Evolutionary conservation across 2,329 filamentous ascomycete genomes (phyloP), one percentile per base, ranked within the genome.

Genomic region (Cladosporium sp.): DNA sequence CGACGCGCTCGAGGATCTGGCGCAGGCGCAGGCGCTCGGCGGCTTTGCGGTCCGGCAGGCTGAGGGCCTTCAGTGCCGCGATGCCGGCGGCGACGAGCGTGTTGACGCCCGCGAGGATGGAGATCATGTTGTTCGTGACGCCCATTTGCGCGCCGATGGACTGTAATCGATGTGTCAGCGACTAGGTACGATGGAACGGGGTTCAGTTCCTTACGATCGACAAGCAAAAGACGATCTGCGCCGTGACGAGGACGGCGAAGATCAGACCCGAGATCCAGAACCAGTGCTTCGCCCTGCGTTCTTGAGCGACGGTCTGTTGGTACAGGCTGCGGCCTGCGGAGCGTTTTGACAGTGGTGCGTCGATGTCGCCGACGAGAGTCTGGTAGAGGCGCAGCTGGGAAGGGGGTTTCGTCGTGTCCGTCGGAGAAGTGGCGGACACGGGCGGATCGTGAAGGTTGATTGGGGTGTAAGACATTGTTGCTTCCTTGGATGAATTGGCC

Each of bases 331-430:
- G 16, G 35, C 9, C 13, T 4, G 14, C 16, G 7, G 14, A n/a
- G 9, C n/a, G 16, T 5, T 16, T 35, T 19, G 35, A n/a, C 13
- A 16, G 31, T 1, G 19, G 45, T 3, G 19, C 18, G 33, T 49
- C 18, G 33, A 74, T 58, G 70, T 89, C 31, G 87, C 93, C 58
- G 82, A 79, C 45, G 85, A 91, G 66, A 78, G 85, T 52, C 72
- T 95, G 5, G 89, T 67, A 86, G 79, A 56, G 83, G 82, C 2
- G 74, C 77, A 54, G 40, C 13, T 42, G 80, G 76, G 8, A 75
- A 74, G 54, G 81, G 79, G 31, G 79, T 77, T 6, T 71, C 68
- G 13, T 71, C 64, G 49, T 28, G 22, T 28, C 22, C 22, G 22
- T 28, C 22, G 22, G 22, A 28, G 22, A 28, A 5, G 22, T 28